Conservation (phyloP, 768 basidiomycete genomes). For the Boletales sp. region DNA sequence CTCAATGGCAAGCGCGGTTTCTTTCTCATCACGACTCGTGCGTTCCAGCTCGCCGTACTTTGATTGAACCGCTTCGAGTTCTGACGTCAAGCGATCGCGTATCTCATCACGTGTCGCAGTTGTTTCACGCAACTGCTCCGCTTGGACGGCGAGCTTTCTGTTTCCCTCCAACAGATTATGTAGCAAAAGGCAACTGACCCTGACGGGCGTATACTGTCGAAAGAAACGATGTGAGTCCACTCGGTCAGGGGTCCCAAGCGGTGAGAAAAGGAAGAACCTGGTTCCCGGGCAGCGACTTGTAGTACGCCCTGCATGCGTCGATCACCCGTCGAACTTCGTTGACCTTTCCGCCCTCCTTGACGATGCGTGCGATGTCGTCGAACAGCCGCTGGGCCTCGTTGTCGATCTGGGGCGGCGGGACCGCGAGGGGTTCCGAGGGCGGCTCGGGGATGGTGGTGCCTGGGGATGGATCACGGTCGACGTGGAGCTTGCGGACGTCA, state of each 20-base stretch:
- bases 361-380: constrained; percentile 49
- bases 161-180: constrained; percentile 49
- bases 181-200: constrained; percentile 47
- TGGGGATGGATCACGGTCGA: constrained; percentile 45
- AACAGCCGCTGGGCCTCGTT: constrained; percentile 51
- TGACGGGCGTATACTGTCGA: constrained; percentile 48
- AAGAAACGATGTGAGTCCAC: constrained; percentile 5
- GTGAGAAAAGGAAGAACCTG: constrained; percentile 34
- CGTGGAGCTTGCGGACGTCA: constrained; percentile 53
- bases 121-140: constrained; percentile 29
- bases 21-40: constrained; percentile 46
- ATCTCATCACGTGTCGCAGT: constrained; percentile 31
- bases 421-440: constrained; percentile 17
- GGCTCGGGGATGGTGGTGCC: constrained; percentile 13
- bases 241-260: constrained; percentile 5
- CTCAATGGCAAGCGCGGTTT: constrained; percentile 50
- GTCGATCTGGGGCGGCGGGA: constrained; percentile 27
- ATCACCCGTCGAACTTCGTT: constrained; percentile 47
- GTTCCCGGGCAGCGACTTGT: constrained; percentile 43
- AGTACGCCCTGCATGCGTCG: constrained; percentile 46
- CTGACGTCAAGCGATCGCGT: constrained; percentile 27
- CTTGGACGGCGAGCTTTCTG: constrained; percentile 36
- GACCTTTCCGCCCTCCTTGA: constrained; percentile 55
- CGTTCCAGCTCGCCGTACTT: constrained; percentile 41
- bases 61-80: constrained; percentile 36